Evolutionary conservation across 1,284 basidiomycete species (phyloP).

Genomic region (Lentinula novae-zelandiae): DNA sequence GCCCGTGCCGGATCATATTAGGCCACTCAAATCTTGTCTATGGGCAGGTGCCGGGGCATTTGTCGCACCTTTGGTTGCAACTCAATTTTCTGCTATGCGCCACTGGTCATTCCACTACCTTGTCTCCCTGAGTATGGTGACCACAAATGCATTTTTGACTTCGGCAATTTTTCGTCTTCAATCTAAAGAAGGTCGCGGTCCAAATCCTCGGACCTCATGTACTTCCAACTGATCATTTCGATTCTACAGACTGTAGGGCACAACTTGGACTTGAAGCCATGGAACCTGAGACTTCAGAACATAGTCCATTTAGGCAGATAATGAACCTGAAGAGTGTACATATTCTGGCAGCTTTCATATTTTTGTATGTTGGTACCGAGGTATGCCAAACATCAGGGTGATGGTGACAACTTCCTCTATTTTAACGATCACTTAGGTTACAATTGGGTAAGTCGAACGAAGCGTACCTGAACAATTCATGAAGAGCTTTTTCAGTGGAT

Average conservation of each 20-base stretch:
- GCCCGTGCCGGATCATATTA: neutral
- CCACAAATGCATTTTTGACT: constrained; percentile 40
- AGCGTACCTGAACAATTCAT: neutral
- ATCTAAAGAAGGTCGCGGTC: constrained; percentile 46
- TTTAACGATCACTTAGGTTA: neutral
- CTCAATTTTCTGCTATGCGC: constrained; percentile 50
- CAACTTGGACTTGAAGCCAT: constrained; percentile 13
- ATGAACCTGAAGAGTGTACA: constrained; percentile 36
- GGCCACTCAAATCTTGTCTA: neutral
- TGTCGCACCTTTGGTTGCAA: constrained; percentile 56
- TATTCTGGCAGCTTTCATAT: constrained; percentile 36
- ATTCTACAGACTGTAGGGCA: constrained; percentile 10
- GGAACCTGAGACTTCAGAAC: constrained; percentile 7
- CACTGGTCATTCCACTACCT: constrained; percentile 68
- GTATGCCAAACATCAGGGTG: neutral
- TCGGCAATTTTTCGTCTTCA: constrained; percentile 50
- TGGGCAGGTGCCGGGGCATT: constrained; percentile 54
- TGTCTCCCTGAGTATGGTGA: constrained; percentile 51
- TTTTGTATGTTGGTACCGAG: constrained; percentile 40
- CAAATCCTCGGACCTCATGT: neutral
- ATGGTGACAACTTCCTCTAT: neutral
- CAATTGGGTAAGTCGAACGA: constrained; percentile 7
- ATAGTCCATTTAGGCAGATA: constrained; percentile 37
- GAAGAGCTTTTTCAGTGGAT: constrained; percentile 17
- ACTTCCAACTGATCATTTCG: neutral